Evolutionary conservation across 768 basidiomycete genomes (phyloP), one percentile per base, ranked within the genome.

Genomic region (Lentinus tigrinus): DNA sequence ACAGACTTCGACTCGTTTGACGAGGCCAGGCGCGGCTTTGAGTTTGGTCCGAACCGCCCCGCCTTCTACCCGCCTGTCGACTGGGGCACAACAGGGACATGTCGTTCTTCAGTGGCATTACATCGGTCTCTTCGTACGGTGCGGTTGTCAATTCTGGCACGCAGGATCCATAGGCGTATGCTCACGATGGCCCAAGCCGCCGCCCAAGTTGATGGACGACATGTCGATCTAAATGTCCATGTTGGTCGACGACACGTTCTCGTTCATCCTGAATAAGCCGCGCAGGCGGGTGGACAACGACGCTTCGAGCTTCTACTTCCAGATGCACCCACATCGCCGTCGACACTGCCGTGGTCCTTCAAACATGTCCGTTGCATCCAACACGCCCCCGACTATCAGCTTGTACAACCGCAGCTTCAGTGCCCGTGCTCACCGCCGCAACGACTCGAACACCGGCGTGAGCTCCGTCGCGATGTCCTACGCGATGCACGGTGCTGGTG

Each of bases 91-190:
- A 67, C 9, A 77, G 75, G 48, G 81, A 80, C 14, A 85, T 87
- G 37, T 89, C 89, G 0, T 50, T 84, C 13, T 81, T 86, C 70
- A 91, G 88, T n/a, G n/a, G n/a, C 65, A 85, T 93, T 49, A 87
- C 88, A 0, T 91, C 90, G 0, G 81, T 92, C 5, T 92, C 91
- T 0, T 91, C 90, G 0, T 91, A 89, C 58, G 90, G 91, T 3
- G 77, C 77, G 2, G 82, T 89, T 34, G 74, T 88, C 58, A 80
- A 88, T 54, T 69, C 77, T 17, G 91, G 91, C 17, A 69, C 78
- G 1, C 68, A 63, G 3, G 91, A 93, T 69, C 91, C 91, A 0
- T 93, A 92, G 69, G 88, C 88, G 40, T 92, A 85, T 57, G n/a
- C n/a, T n/a, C 38, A 64, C 3, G 51, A 40, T 10, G 53, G 83